phyloP scores from a whole-genome alignment of 75 land plant species.

The Isoetes taiwanensis region DNA sequence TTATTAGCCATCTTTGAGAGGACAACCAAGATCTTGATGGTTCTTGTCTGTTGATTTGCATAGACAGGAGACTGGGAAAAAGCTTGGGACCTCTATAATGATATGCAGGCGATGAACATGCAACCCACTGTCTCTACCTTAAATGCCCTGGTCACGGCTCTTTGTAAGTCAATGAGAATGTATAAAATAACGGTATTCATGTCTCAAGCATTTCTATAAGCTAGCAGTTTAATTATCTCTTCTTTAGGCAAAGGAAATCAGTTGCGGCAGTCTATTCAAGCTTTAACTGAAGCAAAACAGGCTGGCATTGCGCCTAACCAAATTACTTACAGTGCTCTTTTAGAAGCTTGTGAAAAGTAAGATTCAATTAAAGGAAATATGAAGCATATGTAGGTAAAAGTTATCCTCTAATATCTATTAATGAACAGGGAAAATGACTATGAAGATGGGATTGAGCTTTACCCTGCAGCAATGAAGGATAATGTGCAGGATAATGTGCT shows the following conservation, averaged over 20 bases:
- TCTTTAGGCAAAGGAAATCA: conserved; percentile 60
- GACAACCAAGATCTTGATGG: no score
- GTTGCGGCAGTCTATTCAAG: conserved; percentile 37
- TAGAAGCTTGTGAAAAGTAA: conserved; percentile 71
- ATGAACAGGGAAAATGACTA: conserved; percentile 58
- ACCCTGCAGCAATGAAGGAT: conserved; percentile 40
- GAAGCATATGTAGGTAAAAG: not conserved
- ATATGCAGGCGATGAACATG: conserved; percentile 39
- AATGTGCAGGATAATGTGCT: conserved; percentile 47
- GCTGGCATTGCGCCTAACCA: conserved; percentile 40
- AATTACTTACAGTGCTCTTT: conserved; percentile 57
- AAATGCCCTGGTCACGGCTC: conserved; percentile 81
- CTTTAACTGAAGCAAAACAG: conserved; percentile 50
- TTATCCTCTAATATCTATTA: conserved; percentile 11
- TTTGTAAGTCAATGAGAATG: conserved; percentile 82
- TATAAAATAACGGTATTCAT: no score
- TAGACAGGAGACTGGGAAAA: conserved; percentile 76
- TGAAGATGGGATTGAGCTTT: conserved; percentile 45
- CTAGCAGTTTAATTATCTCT: no score
- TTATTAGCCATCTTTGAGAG: no score
- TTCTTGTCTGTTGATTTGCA: no score
- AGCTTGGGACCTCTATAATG: conserved; percentile 56
- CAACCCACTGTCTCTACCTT: conserved; percentile 51
- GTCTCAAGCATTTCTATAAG: no score
- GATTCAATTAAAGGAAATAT: not conserved